Percentiles rank a stretch among this genome's conserved stretches.
Evolutionary conservation across 2,329 filamentous ascomycete genomes (phyloP).

Genomic region (Boeremia lycopersici): DNA sequence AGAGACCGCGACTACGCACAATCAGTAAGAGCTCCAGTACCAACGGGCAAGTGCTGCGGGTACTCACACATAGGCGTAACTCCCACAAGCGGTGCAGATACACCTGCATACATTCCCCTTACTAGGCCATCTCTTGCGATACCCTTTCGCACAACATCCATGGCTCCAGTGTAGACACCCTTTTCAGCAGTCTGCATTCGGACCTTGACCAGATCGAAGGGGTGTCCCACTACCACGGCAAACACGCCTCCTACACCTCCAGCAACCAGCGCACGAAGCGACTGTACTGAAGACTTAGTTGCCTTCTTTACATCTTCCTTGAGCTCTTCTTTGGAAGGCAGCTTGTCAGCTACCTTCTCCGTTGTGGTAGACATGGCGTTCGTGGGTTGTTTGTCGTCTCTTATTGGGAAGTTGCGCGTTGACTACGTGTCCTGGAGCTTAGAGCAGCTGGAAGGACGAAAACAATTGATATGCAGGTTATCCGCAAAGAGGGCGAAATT

Average conservation of each 20-base stretch:
- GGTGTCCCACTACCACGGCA: conserved; percentile 90
- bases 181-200: conserved; percentile 94
- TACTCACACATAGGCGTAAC: conserved; percentile 98
- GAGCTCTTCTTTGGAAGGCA: conserved; percentile 52
- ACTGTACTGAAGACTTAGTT: conserved; percentile 62
- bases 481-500: background rate
- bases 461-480: background rate
- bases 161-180: conserved; percentile 85
- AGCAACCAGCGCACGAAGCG: conserved; percentile 80
- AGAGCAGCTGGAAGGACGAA: conserved; percentile 1
- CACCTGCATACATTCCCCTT: conserved; percentile 90
- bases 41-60: background rate
- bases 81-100: conserved; percentile 90
- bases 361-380: conserved; percentile 33
- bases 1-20: conserved; percentile 63
- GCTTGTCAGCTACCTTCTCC: conserved; percentile 35
- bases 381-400: background rate
- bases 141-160: conserved; percentile 90
- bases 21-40: conserved; percentile 13
- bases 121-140: conserved; percentile 82
- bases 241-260: conserved; percentile 93
- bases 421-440: background rate
- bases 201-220: conserved; percentile 97
- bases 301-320: conserved; percentile 59
- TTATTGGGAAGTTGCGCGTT: conserved; percentile 14